Evolutionary conservation across 176 grass and related monocot species (phyloP).

Genomic region (Elymus sibiricus): DNA sequence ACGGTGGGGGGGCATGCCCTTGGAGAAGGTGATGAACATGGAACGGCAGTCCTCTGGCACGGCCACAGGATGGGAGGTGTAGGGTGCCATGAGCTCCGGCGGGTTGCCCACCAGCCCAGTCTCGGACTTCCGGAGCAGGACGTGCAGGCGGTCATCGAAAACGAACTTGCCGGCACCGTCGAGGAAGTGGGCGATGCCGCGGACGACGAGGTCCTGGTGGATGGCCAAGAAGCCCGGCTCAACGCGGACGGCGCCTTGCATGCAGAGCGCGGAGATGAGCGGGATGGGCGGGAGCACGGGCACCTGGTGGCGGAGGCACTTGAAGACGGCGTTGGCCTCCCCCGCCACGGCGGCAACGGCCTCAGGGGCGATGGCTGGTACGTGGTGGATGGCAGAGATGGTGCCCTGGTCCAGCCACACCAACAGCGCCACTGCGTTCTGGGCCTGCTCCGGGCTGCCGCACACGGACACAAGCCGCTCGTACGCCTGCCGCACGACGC

Average conservation of each 20-base stretch:
- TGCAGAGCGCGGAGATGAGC: slow-evolving; percentile 21
- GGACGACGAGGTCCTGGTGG: slow-evolving; percentile 38
- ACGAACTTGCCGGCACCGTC: slow-evolving; percentile 38
- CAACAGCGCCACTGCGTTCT: too few relatives aligned
- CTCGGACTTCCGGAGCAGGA: slow-evolving; percentile 7
- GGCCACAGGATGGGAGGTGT: too few relatives aligned
- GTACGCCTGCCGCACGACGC: too few relatives aligned
- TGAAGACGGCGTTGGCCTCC: neutral
- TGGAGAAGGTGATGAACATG: too few relatives aligned
- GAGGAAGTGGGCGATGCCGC: slow-evolving; percentile 31
- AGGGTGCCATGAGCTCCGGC: slow-evolving; percentile 25
- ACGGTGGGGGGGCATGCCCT: too few relatives aligned
- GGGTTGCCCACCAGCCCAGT: neutral
- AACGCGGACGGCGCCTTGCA: neutral
- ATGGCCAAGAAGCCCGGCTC: slow-evolving; percentile 42
- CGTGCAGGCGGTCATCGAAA: slow-evolving; percentile 43
- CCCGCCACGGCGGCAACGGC: neutral
- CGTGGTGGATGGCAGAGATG: too few relatives aligned
- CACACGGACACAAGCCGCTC: too few relatives aligned
- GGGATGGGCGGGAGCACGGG: neutral
- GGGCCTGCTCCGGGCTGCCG: too few relatives aligned
- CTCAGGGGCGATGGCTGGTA: too few relatives aligned
- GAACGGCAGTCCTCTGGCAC: too few relatives aligned
- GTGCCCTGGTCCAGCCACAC: too few relatives aligned
- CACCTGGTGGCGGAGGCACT: slow-evolving; percentile 21